Percentiles rank a stretch among this genome's conserved stretches.
These are phyloP conservation scores for Solanum lycopersicoides DNA, from an alignment of 257 asterid species.

Conservation along the genomic window DNA sequence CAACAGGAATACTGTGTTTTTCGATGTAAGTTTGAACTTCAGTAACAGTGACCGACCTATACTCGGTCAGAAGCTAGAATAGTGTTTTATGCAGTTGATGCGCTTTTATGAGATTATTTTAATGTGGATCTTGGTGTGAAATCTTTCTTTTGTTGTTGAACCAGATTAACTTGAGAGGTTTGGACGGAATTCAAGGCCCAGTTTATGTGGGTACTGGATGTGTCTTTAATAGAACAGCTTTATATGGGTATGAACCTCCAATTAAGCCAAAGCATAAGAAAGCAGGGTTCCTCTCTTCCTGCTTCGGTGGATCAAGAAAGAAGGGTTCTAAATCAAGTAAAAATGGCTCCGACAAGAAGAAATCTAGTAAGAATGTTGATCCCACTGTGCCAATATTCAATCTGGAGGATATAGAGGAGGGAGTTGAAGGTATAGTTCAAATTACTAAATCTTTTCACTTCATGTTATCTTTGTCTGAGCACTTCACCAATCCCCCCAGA, in stretches of 20 bases:
- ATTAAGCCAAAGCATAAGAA: conserved; percentile 74
- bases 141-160: background rate
- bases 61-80: too few species aligned
- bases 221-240: conserved; percentile 90
- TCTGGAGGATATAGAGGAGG: conserved; percentile 97
- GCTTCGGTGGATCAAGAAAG: conserved; percentile 74
- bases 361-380: conserved; percentile 79
- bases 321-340: conserved; percentile 63
- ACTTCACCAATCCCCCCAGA: background rate
- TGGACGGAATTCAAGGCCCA: conserved; percentile 97
- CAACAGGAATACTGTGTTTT: conserved; percentile 92
- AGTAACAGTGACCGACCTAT: too few species aligned
- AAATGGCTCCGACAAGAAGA: conserved; percentile 87
- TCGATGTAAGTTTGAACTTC: conserved; percentile 55
- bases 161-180: conserved; percentile 94
- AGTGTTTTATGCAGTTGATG: background rate
- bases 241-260: conserved; percentile 92
- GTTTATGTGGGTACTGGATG: conserved; percentile 97
- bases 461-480: background rate
- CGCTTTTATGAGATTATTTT: background rate
- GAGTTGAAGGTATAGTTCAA: conserved; percentile 76
- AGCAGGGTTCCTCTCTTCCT: conserved; percentile 47
- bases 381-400: conserved; percentile 93
- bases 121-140: background rate
- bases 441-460: background rate